Percentiles rank a stretch among this genome's conserved stretches.
phyloP scores from a whole-genome alignment of 306 rosid species.

The Vigna reflexopilosa region DNA sequence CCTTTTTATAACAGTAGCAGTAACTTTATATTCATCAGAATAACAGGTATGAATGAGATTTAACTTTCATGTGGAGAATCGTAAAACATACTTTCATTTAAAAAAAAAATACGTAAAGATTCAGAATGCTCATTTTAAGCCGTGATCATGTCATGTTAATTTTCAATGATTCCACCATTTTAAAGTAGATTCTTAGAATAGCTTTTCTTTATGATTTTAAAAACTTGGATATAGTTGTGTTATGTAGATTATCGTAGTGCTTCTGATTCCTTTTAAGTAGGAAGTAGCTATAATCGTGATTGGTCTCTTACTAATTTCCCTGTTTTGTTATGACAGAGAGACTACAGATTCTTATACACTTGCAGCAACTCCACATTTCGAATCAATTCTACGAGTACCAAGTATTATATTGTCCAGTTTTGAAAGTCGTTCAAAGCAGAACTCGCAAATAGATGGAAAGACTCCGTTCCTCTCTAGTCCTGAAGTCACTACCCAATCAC shows the following conservation, averaged over 20 bases:
- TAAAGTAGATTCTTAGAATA: too few relatives aligned
- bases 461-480: slow-evolving; percentile 60
- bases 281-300: too few relatives aligned
- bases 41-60: too few relatives aligned
- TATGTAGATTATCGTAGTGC: not conserved
- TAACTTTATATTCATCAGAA: too few relatives aligned
- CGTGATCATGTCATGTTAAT: not conserved
- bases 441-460: slow-evolving; percentile 61
- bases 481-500: slow-evolving; percentile 46
- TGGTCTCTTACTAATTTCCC: not conserved
- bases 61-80: too few relatives aligned
- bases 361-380: slow-evolving; percentile 70
- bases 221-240: not conserved
- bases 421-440: slow-evolving; percentile 50
- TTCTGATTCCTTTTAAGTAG: not conserved
- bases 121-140: too few relatives aligned
- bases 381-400: slow-evolving; percentile 52
- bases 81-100: too few relatives aligned
- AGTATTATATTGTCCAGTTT: slow-evolving; percentile 63
- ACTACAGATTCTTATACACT: slow-evolving; percentile 82
- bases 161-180: not conserved
- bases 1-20: too few relatives aligned
- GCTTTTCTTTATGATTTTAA: not conserved
- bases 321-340: slow-evolving; percentile 61
- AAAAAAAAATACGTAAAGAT: too few relatives aligned